Base-by-base conservation (phyloP, 306 rosid species). In the Pterocarpus santalinus region DNA sequence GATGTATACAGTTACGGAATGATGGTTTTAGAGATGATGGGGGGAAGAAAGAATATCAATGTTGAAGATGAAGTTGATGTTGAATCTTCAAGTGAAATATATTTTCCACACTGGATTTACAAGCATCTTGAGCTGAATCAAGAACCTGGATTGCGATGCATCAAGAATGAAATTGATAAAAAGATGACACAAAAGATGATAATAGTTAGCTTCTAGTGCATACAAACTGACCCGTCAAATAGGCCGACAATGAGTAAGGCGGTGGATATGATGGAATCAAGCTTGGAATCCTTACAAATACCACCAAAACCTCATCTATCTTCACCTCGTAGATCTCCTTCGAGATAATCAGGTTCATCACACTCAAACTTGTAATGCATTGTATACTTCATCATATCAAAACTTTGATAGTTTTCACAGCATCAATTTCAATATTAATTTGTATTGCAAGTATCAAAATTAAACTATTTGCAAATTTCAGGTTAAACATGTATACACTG, bases 21-120 rank as follows among this genome's bases (percentile, higher is more conserved):
- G 85, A 49, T 82, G 81, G 68, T 82, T 5, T 28, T 81, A 10
- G 85, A 81, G 30, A 81, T 75, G 55, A 74, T 66, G 5, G 80
- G 85, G 0, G 58, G 28, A 44, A 74, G 75, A 51, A 67, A 57
- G 5, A 74, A 81, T 30, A 35, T 33, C 0, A 81, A 74, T 5
- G 46, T 14, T 33, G 55, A 66, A 74, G 65, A 74, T 1, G 85
- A 81, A 8, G 46, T 14, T 33, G 55, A 66, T 66, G 72, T 65
- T 1, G 85, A 81, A 8, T 61, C 8, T 34, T 74, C 80, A 0
- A 81, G 85, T 9, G 81, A 81, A 43, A 47, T 81, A 32, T 81
- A 81, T 56, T 81, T 81, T 17, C 84, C 84, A 4, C 73, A 63
- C 0, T 80, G 86, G 84, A 71, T 88, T 5, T 85, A 88, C 80